These are phyloP conservation scores for Puccinia triticina DNA, from an alignment of 1,284 basidiomycete genomes.

Conservation along the genomic window DNA sequence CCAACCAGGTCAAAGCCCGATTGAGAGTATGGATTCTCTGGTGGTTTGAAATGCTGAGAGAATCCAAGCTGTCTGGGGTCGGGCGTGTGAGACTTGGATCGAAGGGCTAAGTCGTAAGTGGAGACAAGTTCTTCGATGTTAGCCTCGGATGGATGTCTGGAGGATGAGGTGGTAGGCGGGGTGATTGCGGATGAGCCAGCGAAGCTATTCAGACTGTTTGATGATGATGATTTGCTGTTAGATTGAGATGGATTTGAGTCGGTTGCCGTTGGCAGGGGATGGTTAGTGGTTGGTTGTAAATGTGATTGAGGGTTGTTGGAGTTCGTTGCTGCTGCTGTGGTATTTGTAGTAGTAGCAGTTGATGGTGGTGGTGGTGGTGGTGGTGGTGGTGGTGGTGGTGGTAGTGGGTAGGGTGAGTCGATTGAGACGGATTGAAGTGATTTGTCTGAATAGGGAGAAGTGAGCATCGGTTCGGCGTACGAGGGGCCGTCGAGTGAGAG, in stretches of 20 bases:
- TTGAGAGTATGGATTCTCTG: slow-evolving; percentile 70
- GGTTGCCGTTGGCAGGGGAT: background rate
- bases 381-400: slow-evolving; percentile 52
- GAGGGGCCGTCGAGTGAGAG: slow-evolving; percentile 50
- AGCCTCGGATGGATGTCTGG: background rate
- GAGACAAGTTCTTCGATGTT: background rate
- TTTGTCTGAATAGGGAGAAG: slow-evolving; percentile 44
- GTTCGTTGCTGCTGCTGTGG: background rate
- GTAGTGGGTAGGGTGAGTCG: slow-evolving; percentile 41
- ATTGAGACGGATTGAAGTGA: slow-evolving; percentile 48
- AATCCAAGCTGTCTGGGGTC: slow-evolving; percentile 8
- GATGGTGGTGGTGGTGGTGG: slow-evolving; percentile 51
- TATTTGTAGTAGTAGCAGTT: too few relatives aligned
- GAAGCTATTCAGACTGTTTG: slow-evolving; percentile 54
- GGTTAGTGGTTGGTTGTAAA: background rate
- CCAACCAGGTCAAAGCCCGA: slow-evolving; percentile 88
- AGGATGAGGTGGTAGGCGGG: slow-evolving; percentile 8
- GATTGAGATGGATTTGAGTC: background rate
- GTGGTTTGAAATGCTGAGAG: slow-evolving; percentile 50
- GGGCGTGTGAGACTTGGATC: slow-evolving; percentile 3
- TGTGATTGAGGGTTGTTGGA: slow-evolving; percentile 4
- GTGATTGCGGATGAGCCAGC: background rate
- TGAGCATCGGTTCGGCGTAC: slow-evolving; percentile 52
- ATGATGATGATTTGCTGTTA: slow-evolving; percentile 56
- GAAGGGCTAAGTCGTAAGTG: background rate